Percentiles rank a stretch among this genome's conserved stretches.
These are phyloP conservation scores for Verticillium klebahnii DNA, from an alignment of 2,329 filamentous ascomycete genomes.

Conservation along the genomic window DNA sequence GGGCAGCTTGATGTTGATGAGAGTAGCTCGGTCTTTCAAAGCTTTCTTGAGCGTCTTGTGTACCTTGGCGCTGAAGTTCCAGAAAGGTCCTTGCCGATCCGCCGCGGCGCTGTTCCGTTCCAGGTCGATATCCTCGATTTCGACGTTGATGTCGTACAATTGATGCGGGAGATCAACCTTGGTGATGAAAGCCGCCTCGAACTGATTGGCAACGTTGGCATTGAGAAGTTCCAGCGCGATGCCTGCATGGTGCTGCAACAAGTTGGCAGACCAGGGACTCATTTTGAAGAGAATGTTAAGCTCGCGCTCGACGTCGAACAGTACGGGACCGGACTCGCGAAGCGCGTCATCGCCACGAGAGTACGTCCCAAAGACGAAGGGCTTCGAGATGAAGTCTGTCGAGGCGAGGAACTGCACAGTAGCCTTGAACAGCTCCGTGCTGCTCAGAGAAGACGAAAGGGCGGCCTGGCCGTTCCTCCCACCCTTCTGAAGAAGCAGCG, in stretches of 20 bases:
- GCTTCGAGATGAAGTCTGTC: constrained; percentile 65
- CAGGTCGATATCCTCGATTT: constrained; percentile 27
- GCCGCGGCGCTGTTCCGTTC: constrained; percentile 16
- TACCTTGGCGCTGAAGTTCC: constrained; percentile 50
- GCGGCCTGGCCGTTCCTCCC: constrained; percentile 66
- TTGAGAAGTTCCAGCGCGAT: constrained; percentile 71
- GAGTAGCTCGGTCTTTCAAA: constrained; percentile 67
- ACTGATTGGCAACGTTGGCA: constrained; percentile 71
- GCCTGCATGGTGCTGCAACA: constrained; percentile 70
- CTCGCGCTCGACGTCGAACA: constrained; percentile 71
- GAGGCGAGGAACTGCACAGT: constrained; percentile 80
- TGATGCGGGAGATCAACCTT: constrained; percentile 51
- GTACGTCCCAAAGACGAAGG: constrained; percentile 48
- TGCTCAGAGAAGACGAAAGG: constrained; percentile 76
- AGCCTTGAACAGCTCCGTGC: constrained; percentile 92
- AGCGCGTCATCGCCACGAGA: constrained; percentile 35
- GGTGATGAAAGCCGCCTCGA: constrained; percentile 77
- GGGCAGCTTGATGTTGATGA: constrained; percentile 55
- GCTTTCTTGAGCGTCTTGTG: constrained; percentile 65
- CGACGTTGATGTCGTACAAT: constrained; percentile 46
- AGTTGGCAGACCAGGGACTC: constrained; percentile 73
- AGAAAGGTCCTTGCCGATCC: constrained; percentile 39
- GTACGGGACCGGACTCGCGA: constrained; percentile 53
- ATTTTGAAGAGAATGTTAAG: constrained; percentile 90
- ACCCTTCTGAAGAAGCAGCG: constrained; percentile 74